Conservation (phyloP, 495 filamentous ascomycete species). For the Aspergillus funiculosus region DNA sequence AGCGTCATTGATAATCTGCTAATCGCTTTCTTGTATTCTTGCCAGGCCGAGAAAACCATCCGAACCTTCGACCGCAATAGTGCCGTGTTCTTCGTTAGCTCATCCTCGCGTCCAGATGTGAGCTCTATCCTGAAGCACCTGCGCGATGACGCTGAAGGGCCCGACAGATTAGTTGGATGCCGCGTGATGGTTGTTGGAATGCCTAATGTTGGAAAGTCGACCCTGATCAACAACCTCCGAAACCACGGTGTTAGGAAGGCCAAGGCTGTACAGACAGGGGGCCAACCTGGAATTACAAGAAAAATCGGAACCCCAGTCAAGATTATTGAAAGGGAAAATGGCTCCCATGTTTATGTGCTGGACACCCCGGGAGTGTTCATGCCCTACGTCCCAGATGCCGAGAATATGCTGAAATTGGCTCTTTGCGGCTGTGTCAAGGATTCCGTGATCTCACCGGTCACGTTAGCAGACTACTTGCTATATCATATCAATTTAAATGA, state of each 20-base stretch:
- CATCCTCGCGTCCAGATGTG: conserved; percentile 44
- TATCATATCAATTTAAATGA: conserved; percentile 68
- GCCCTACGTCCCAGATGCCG: conserved; percentile 76
- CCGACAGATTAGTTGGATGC: conserved; percentile 58
- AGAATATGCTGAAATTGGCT: conserved; percentile 88
- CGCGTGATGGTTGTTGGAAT: conserved; percentile 88
- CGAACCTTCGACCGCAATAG: conserved; percentile 51
- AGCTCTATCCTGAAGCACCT: conserved; percentile 53
- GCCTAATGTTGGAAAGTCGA: conserved; percentile 91
- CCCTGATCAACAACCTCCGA: conserved; percentile 81
- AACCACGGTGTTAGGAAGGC: conserved; percentile 58
- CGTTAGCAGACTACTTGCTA: conserved; percentile 82
- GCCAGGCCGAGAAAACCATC: conserved; percentile 44
- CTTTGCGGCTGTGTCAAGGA: conserved; percentile 90
- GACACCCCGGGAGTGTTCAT: conserved; percentile 87
- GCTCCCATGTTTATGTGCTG: conserved; percentile 57
- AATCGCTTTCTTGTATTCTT: not conserved
- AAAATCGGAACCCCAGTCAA: conserved; percentile 80
- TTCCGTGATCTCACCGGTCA: conserved; percentile 65
- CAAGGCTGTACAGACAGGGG: conserved; percentile 78
- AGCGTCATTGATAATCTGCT: not conserved
- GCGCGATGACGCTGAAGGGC: conserved; percentile 38
- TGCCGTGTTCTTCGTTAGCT: conserved; percentile 60
- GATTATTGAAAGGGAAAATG: conserved; percentile 55
- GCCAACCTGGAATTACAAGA: conserved; percentile 82